Evolutionary conservation across 2,329 filamentous ascomycete genomes (phyloP).

Genomic region (Beauveria rudraprayagi): DNA sequence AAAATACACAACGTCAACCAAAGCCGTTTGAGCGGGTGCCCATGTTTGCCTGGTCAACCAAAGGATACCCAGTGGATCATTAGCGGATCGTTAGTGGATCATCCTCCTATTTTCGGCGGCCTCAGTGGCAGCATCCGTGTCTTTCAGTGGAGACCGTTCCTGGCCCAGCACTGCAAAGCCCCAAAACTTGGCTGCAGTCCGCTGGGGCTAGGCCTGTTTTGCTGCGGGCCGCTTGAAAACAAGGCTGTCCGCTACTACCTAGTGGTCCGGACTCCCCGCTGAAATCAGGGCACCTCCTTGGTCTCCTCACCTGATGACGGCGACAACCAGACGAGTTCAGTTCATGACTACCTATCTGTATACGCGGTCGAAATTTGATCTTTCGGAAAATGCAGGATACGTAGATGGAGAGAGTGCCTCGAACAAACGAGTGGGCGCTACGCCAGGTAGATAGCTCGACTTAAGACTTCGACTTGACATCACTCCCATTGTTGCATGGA

Average conservation of each 20-base stretch:
- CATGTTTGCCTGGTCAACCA: conserved; percentile 4
- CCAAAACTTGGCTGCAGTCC: neutral
- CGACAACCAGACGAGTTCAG: neutral
- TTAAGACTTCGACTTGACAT: too few relatives aligned
- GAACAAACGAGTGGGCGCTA: too few relatives aligned
- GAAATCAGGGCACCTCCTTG: neutral
- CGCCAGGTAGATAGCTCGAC: too few relatives aligned
- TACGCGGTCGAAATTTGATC: too few relatives aligned
- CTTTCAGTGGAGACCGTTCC: neutral
- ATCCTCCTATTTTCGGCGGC: neutral
- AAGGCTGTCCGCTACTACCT: too few relatives aligned
- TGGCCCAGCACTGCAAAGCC: neutral
- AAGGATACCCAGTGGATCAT: conserved; percentile 1
- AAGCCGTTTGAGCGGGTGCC: too few relatives aligned
- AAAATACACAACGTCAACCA: neutral
- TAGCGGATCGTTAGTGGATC: too few relatives aligned
- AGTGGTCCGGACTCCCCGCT: too few relatives aligned
- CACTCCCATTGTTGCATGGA: too few relatives aligned
- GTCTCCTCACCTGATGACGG: neutral
- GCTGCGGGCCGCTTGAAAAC: neutral
- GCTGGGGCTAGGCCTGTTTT: neutral
- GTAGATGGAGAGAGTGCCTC: too few relatives aligned
- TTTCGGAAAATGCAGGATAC: too few relatives aligned
- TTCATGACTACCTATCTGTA: too few relatives aligned
- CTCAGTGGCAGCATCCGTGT: neutral